Percentiles rank a stretch among this genome's conserved stretches.
Evolutionary conservation across 306 rosid species (phyloP).

Genomic region (Citrullus mucosospermus): DNA sequence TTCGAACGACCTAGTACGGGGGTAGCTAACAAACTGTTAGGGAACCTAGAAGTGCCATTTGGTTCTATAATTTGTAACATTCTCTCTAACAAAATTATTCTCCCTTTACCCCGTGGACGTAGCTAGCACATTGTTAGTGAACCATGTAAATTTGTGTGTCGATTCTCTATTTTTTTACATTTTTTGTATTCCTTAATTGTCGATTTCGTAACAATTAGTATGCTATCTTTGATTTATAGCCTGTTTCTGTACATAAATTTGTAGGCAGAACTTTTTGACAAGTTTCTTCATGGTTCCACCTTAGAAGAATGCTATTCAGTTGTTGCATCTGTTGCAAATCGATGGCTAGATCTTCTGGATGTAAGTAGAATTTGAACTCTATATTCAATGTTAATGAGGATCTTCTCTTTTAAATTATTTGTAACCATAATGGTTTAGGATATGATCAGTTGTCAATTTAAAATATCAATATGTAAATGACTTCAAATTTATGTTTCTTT

Average conservation of each 20-base stretch:
- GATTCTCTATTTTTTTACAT: too few relatives aligned
- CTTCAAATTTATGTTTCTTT: conserved; percentile 9
- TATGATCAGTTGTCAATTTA: neutral
- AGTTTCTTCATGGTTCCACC: conserved; percentile 87
- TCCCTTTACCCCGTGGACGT: too few relatives aligned
- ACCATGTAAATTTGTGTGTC: too few relatives aligned
- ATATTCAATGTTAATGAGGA: neutral
- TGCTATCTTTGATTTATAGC: neutral
- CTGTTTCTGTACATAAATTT: conserved; percentile 11
- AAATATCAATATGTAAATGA: neutral
- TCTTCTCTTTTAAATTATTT: neutral
- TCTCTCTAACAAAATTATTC: too few relatives aligned
- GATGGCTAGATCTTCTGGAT: conserved; percentile 98
- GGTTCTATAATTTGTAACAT: too few relatives aligned
- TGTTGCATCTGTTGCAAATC: conserved; percentile 80
- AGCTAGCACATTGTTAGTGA: too few relatives aligned
- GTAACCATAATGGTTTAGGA: neutral
- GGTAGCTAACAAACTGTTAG: too few relatives aligned
- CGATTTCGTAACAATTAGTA: neutral
- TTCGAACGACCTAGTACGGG: too few relatives aligned
- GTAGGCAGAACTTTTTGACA: conserved; percentile 95
- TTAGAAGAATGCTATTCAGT: conserved; percentile 82
- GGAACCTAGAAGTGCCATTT: too few relatives aligned
- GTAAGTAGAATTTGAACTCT: conserved; percentile 34
- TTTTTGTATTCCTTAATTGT: too few relatives aligned